These are phyloP conservation scores for Ogataea henricii DNA, from an alignment of 805 yeast species.

Conservation along the genomic window DNA sequence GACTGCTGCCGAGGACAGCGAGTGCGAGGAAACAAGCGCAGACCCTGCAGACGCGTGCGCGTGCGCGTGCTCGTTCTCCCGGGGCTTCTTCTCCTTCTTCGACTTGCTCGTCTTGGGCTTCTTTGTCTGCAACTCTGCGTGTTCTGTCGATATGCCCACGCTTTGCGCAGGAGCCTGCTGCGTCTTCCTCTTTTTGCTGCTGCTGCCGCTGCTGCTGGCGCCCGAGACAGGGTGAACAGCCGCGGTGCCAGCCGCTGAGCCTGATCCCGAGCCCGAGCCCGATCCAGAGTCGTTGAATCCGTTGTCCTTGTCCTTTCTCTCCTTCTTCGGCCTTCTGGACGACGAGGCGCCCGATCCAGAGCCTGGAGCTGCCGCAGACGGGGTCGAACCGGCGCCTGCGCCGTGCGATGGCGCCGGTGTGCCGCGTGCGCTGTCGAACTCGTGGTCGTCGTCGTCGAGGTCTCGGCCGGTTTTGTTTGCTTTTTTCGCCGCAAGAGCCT, in stretches of 20 bases:
- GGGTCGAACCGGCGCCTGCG: conserved; percentile 9
- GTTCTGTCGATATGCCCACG: background rate
- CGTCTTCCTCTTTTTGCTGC: conserved; percentile 7
- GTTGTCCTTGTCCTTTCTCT: conserved; percentile 16
- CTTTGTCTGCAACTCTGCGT: conserved; percentile 4
- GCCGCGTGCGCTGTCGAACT: conserved; percentile 26
- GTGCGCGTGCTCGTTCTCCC: conserved; percentile 18
- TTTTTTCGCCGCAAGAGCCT: conserved; percentile 87
- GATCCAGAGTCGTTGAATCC: conserved; percentile 4
- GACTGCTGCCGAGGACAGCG: conserved; percentile 12
- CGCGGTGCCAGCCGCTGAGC: background rate
- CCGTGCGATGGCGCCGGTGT: conserved; percentile 22
- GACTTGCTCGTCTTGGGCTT: conserved; percentile 19
- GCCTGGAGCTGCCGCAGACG: conserved; percentile 6
- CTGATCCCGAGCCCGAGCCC: conserved; percentile 1
- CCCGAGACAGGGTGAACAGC: background rate
- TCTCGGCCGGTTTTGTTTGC: conserved; percentile 42
- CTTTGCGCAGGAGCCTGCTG: conserved; percentile 1
- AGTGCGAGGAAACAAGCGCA: conserved; percentile 9
- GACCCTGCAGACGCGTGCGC: conserved; percentile 7
- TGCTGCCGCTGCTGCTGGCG: too few species aligned
- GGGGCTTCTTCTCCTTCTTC: conserved; percentile 21
- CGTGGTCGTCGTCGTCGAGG: conserved; percentile 28
- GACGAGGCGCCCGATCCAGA: conserved; percentile 3
- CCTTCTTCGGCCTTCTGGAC: conserved; percentile 18